Base-by-base conservation (phyloP, 495 filamentous ascomycete genomes). In the Penicillium egyptiacum region DNA sequence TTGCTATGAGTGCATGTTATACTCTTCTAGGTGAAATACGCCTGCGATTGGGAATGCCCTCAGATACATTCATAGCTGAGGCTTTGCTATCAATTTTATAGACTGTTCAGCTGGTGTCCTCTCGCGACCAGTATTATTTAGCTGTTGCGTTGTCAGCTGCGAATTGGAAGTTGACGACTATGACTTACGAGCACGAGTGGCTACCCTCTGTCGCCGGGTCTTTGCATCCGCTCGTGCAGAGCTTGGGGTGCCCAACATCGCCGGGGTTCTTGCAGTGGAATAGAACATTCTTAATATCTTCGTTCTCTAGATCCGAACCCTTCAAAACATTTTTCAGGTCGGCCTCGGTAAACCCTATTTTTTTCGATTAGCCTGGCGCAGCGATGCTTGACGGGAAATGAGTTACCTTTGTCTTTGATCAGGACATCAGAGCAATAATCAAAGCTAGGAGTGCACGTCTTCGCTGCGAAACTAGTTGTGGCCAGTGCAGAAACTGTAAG, bases 201-300 rank as follows among this genome's bases (percentile, higher is more conserved):
- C 73, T 75, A 26, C 73, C 73, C 63, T 75, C 73, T 26, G 50
- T 39, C 25, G 26, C 55, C 6, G 67, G 51, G 44, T 69, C 61
- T 52, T 71, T 60, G 66, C 71, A 76, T 28, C 67, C 70, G 50
- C 60, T 64, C 16, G 25, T 17, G 61, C 73, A 76, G 10, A 71
- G 51, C 67, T 73, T 70, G 9, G 73, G 62, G 55, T 75, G 71
- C 8, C 71, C 73, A 22, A 76, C 66, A 22, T 55, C 55, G 5
- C 73, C 73, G 2, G 73, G 73, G 44, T 76, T 76, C 54, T 58
- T 76, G 61, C 73, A 76, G 30, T 76, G 73, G 41, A 70, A 73
- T 4, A 76, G 61, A 20, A 74, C 53, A 39, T 72, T 67, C 49
- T 67, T 56, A 5, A 73, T 2, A 14, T 69, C 62, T 40, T 68